Evolutionary conservation across 1,284 basidiomycete species (phyloP), one percentile per base, ranked within the genome.

Genomic region (Pascua sp.): DNA sequence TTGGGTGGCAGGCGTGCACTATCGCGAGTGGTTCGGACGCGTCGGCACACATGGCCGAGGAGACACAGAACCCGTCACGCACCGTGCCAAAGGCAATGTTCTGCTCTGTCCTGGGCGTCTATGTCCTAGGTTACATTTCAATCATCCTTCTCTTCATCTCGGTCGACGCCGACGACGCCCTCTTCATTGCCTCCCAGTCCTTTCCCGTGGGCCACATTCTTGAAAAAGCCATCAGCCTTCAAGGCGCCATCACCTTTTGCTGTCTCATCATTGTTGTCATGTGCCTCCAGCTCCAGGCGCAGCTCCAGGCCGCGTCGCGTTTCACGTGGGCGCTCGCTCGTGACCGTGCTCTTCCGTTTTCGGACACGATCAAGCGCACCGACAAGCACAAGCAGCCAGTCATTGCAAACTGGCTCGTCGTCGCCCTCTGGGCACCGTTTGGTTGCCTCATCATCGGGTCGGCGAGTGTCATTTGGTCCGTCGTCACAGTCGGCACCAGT

Each of bases 61-160:
- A 77, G 51, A 77, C 76, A 15, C 70, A 73, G 47, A 72, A 74
- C 55, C 76, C 76, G 2, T 71, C 72, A 16, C 58, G 76, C 53
- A 73, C 72, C 52, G 76, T 77, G 2, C 76, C 76, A 11, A 72
- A 73, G 32, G 76, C 75, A 5, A 77, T 77, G 75, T 60, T 67
- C 7, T 59, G 55, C 16, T 65, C 70, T 2, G 64, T 75, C 40
- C 55, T 69, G 12, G 43, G 65, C 10, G 71, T 71, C 1, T 77
- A 77, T 45, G 52, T 71, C 2, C 46, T 74, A 38, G 74, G 68
- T 13, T 77, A 76, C 60, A 70, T 77, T 44, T 65, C 71, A 2
- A 76, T 76, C 46, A 60, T 74, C 18, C 56, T 76, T 11, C 62
- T 76, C 13, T 61, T 77, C 13, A 57, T 77, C 9, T 65, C 72